A percentile compares a stretch with the other conserved stretches of the same genome.
These are phyloP conservation scores for Thelonectria discophora DNA, from an alignment of 2,329 filamentous ascomycete genomes.

Conservation along the genomic window DNA sequence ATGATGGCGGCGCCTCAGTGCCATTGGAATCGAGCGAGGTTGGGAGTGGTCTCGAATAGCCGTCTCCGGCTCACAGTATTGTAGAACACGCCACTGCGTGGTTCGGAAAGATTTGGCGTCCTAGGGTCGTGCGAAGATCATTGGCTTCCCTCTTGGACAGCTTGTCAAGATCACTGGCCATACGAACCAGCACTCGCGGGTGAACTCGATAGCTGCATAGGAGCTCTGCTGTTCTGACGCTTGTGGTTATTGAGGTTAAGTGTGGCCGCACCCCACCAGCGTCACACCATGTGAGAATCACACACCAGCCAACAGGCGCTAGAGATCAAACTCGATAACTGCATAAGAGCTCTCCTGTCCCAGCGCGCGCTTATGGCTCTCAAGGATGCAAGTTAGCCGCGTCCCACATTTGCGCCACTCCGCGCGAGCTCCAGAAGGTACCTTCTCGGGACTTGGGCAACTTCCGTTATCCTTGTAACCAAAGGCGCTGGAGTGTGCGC, in stretches of 20 bases:
- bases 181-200: neutral
- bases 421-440: too few relatives aligned
- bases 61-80: slow-evolving; percentile 22
- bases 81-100: neutral
- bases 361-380: too few relatives aligned
- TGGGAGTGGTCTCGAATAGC: slow-evolving; percentile 27
- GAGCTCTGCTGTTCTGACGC: slow-evolving; percentile 9
- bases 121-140: slow-evolving; percentile 7
- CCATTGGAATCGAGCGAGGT: slow-evolving; percentile 42
- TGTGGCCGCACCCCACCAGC: slow-evolving; percentile 4
- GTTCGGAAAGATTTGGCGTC: neutral
- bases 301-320: slow-evolving; percentile 6
- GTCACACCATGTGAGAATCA: slow-evolving; percentile 12
- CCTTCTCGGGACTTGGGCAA: too few relatives aligned
- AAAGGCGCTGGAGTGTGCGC: too few relatives aligned
- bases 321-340: neutral
- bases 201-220: slow-evolving; percentile 37
- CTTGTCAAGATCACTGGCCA: slow-evolving; percentile 34
- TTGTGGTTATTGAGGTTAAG: slow-evolving; percentile 17
- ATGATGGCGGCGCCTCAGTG: slow-evolving; percentile 51
- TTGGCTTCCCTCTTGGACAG: slow-evolving; percentile 30
- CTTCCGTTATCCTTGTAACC: too few relatives aligned
- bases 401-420: too few relatives aligned
- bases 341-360: too few relatives aligned
- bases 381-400: too few relatives aligned